phyloP scores from a whole-genome alignment of 805 yeast species.

The Barnettozyma salicaria region DNA sequence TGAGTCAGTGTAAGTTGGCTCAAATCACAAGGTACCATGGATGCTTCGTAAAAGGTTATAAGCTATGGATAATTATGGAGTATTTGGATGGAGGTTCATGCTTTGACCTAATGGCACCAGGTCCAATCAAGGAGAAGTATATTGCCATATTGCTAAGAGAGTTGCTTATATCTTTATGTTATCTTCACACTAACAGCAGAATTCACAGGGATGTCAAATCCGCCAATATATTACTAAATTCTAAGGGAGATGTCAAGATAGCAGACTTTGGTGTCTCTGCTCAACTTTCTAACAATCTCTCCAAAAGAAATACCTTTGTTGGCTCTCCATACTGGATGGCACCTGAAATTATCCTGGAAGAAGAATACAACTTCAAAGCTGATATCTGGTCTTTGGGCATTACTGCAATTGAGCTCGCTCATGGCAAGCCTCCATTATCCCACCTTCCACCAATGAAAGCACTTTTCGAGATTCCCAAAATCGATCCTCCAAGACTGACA shows the following conservation, averaged over 20 bases:
- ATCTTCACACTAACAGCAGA: slow-evolving; percentile 69
- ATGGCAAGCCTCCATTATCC: slow-evolving; percentile 96
- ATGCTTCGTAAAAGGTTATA: slow-evolving; percentile 79
- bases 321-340: slow-evolving; percentile 99
- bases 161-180: slow-evolving; percentile 60
- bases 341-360: slow-evolving; percentile 93
- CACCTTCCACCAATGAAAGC: slow-evolving; percentile 47
- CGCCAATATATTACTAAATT: slow-evolving; percentile 75
- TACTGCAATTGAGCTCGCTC: slow-evolving; percentile 87
- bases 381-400: slow-evolving; percentile 98
- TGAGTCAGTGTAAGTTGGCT: slow-evolving; percentile 70
- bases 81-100: slow-evolving; percentile 90
- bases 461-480: slow-evolving; percentile 37
- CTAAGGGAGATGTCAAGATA: slow-evolving; percentile 69
- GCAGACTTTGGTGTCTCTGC: slow-evolving; percentile 98
- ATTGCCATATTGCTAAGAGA: slow-evolving; percentile 79
- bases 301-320: slow-evolving; percentile 59
- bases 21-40: slow-evolving; percentile 91
- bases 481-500: slow-evolving; percentile 86
- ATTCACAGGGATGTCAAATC: slow-evolving; percentile 94
- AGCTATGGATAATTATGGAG: slow-evolving; percentile 96
- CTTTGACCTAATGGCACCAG: slow-evolving; percentile 74
- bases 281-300: slow-evolving; percentile 57
- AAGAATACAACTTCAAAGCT: slow-evolving; percentile 79
- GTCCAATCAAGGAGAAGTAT: slow-evolving; percentile 79